Percentiles rank a stretch among this genome's conserved stretches.
phyloP scores from a whole-genome alignment of 164 flowering plant genomes.

The Kingdonia uniflora region DNA sequence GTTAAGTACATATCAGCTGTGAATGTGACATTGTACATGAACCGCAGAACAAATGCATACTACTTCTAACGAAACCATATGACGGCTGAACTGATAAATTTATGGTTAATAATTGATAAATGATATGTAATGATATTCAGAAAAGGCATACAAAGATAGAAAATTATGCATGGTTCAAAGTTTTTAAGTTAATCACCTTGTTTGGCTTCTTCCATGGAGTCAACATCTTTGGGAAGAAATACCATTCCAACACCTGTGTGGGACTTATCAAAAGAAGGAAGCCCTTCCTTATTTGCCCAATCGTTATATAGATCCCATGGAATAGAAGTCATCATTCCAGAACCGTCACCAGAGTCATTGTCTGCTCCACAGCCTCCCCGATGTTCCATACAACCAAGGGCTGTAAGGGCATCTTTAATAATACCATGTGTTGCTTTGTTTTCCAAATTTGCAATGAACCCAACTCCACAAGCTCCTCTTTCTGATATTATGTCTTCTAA shows the following conservation, averaged over 20 bases:
- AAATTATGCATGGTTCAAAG: constrained; percentile 3
- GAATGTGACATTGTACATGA: too few relatives aligned
- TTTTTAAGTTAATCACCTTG: constrained; percentile 35
- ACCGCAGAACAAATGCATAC: too few relatives aligned
- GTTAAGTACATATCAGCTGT: too few relatives aligned
- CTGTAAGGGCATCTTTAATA: constrained; percentile 78
- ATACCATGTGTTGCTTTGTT: constrained; percentile 69
- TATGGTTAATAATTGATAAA: too few relatives aligned
- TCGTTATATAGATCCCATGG: constrained; percentile 86
- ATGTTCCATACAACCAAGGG: constrained; percentile 99
- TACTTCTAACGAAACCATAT: too few relatives aligned
- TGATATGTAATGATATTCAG: too few relatives aligned
- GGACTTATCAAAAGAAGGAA: constrained; percentile 57
- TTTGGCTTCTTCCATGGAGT: constrained; percentile 57
- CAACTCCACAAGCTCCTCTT: constrained; percentile 99
- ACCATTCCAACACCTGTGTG: constrained; percentile 98
- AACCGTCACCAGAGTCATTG: constrained; percentile 99
- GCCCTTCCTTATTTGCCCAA: constrained; percentile 79
- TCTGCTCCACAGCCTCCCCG: constrained; percentile 99
- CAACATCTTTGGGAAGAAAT: constrained; percentile 76
- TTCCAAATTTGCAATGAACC: constrained; percentile 88
- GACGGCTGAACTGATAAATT: too few relatives aligned
- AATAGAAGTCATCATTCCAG: constrained; percentile 93
- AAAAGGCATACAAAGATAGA: too few relatives aligned
- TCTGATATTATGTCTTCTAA: constrained; percentile 83